phyloP scores from a whole-genome alignment of 2,329 filamentous ascomycete species.

The Aplosporella prunicola region DNA sequence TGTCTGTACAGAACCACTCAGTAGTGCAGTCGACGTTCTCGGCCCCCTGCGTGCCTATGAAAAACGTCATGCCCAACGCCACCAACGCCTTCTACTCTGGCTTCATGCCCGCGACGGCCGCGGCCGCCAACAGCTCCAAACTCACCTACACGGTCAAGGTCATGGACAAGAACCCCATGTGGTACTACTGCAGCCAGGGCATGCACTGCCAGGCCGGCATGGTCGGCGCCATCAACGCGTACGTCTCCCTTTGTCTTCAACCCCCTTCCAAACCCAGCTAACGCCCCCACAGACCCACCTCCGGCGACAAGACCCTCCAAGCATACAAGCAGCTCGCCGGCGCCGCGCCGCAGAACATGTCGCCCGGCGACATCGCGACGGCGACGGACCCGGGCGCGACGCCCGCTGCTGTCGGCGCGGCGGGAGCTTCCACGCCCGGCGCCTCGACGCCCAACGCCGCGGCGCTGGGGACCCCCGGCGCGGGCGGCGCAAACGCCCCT shows the following conservation, averaged over 20 bases:
- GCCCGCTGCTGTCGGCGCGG: too few relatives aligned
- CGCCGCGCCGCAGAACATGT: slow-evolving; percentile 31
- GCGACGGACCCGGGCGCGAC: too few relatives aligned
- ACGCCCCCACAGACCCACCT: slow-evolving; percentile 19
- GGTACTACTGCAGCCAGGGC: slow-evolving; percentile 68
- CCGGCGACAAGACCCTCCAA: slow-evolving; percentile 28
- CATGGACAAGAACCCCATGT: slow-evolving; percentile 60
- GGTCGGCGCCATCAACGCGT: slow-evolving; percentile 71
- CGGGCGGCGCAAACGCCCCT: too few relatives aligned
- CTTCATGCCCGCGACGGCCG: slow-evolving; percentile 46
- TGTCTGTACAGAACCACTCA: slow-evolving; percentile 54
- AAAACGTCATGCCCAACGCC: slow-evolving; percentile 28
- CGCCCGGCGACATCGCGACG: too few relatives aligned
- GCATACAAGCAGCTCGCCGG: slow-evolving; percentile 29
- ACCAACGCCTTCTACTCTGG: slow-evolving; percentile 52
- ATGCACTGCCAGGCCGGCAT: slow-evolving; percentile 68
- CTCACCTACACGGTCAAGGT: slow-evolving; percentile 64
- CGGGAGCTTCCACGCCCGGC: slow-evolving; percentile 42
- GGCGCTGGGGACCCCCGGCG: too few relatives aligned
- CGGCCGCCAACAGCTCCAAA: slow-evolving; percentile 26
- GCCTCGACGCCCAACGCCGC: too few relatives aligned
- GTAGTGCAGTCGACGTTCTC: slow-evolving; percentile 70
- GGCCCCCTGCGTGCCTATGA: slow-evolving; percentile 56
- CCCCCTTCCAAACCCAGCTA: slow-evolving; percentile 10
- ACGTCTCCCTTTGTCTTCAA: slow-evolving; percentile 22